A percentile compares a stretch with the other conserved stretches of the same genome.
Evolutionary conservation across 148 eudicot genomes (phyloP).

Genomic region (Rhododendron ovatum): DNA sequence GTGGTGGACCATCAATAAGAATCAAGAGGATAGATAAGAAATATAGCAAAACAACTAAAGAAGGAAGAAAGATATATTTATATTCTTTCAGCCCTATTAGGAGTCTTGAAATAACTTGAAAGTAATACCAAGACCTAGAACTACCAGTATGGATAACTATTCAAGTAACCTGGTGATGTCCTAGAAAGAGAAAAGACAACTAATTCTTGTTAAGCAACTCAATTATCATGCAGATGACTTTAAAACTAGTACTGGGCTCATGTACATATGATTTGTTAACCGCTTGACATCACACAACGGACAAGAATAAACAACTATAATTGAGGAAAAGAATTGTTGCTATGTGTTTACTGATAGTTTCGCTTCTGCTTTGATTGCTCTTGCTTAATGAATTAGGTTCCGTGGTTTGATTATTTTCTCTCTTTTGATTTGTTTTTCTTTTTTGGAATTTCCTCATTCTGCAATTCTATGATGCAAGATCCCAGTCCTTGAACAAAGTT

Average conservation of each 20-base stretch:
- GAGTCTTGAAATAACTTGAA: not conserved
- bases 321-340: not conserved
- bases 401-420: not conserved
- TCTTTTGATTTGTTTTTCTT: not conserved
- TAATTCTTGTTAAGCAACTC: not conserved
- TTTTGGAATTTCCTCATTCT: conserved; percentile 1
- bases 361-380: not conserved
- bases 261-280: not conserved
- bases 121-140: not conserved
- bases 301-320: not conserved
- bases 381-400: not conserved
- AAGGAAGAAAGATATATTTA: not conserved
- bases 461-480: not conserved
- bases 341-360: not conserved
- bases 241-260: not conserved
- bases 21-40: not conserved
- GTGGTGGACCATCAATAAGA: not conserved
- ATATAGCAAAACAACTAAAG: not conserved
- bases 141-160: not conserved
- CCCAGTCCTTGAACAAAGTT: not conserved
- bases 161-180: not conserved
- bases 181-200: not conserved
- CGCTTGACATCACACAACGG: not conserved
- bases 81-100: not conserved
- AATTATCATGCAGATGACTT: not conserved